Conservation (phyloP, 371 early-diverging fungal species). For the Mortierella sp. region DNA sequence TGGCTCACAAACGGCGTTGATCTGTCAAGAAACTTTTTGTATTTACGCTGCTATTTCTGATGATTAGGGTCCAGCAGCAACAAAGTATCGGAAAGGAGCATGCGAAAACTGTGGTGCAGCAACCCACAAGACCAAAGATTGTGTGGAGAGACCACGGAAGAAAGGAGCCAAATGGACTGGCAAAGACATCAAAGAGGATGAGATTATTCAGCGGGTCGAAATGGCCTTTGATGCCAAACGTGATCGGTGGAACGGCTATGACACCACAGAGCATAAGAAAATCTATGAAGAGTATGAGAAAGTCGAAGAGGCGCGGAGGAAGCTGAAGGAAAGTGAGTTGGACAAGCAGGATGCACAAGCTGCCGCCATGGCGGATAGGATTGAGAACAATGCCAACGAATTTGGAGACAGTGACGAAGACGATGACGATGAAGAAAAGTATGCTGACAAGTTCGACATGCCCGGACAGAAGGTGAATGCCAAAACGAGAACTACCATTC, state of each 20-base stretch:
- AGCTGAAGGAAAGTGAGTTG: slow-evolving; percentile 81
- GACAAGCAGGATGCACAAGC: slow-evolving; percentile 73
- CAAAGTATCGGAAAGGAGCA: slow-evolving; percentile 93
- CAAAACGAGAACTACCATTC: slow-evolving; percentile 93
- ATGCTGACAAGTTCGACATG: slow-evolving; percentile 90
- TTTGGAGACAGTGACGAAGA: slow-evolving; percentile 68
- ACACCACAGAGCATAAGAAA: slow-evolving; percentile 84
- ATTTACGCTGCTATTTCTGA: background rate
- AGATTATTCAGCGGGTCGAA: slow-evolving; percentile 81
- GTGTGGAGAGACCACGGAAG: slow-evolving; percentile 93
- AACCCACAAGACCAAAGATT: slow-evolving; percentile 93
- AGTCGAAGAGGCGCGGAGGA: slow-evolving; percentile 87
- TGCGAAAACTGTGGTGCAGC: slow-evolving; percentile 97
- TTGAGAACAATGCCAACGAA: slow-evolving; percentile 50
- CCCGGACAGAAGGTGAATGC: slow-evolving; percentile 91
- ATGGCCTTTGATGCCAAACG: slow-evolving; percentile 94
- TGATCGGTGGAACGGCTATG: slow-evolving; percentile 98
- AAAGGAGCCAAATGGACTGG: slow-evolving; percentile 91
- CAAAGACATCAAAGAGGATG: slow-evolving; percentile 85
- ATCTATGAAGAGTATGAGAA: slow-evolving; percentile 90
- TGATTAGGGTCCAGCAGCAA: slow-evolving; percentile 78
- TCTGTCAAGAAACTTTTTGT: background rate
- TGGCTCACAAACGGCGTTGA: background rate
- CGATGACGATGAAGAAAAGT: slow-evolving; percentile 90
- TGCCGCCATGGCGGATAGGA: slow-evolving; percentile 54